Evolutionary conservation across 768 basidiomycete genomes (phyloP).

Genomic region (Leccinum rimulosum): DNA sequence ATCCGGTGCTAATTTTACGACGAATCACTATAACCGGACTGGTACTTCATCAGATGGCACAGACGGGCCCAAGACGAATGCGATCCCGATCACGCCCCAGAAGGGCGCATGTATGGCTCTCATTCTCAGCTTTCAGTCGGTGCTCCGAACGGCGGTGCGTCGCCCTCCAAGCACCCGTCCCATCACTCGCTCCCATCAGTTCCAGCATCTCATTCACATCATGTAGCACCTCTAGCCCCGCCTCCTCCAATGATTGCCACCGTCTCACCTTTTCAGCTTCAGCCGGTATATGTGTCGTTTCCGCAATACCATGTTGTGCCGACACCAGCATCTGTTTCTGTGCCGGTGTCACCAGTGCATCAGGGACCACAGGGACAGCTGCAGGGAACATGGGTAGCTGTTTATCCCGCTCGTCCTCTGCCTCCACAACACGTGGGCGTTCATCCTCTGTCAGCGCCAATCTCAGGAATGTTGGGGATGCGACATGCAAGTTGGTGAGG

Average conservation of each 20-base stretch:
- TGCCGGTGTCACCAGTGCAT: not conserved
- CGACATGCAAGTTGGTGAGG: not conserved
- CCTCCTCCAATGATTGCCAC: constrained; percentile 15
- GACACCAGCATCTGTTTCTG: not conserved
- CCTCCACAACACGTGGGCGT: not conserved
- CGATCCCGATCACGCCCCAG: constrained; percentile 3
- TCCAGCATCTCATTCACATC: constrained; percentile 2
- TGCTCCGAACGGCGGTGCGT: constrained; percentile 1
- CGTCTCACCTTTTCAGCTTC: constrained; percentile 16
- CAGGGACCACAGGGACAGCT: not conserved
- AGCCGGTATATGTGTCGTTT: constrained; percentile 22
- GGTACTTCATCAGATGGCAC: not conserved
- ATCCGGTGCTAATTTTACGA: too few relatives aligned
- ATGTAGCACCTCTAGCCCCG: constrained; percentile 1
- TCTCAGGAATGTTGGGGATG: not conserved
- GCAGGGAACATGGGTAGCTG: not conserved
- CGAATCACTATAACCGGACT: not conserved
- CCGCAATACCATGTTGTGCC: constrained; percentile 19
- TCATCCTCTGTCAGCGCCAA: not conserved
- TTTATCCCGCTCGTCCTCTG: not conserved
- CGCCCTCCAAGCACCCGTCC: constrained; percentile 1
- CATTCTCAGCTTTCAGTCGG: constrained; percentile 1
- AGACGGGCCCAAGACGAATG: constrained; percentile 10
- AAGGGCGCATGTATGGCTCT: constrained; percentile 1
- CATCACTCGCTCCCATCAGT: constrained; percentile 13